These are phyloP conservation scores for Escovopsis weberi DNA, from an alignment of 2,329 filamentous ascomycete species.

Conservation along the genomic window DNA sequence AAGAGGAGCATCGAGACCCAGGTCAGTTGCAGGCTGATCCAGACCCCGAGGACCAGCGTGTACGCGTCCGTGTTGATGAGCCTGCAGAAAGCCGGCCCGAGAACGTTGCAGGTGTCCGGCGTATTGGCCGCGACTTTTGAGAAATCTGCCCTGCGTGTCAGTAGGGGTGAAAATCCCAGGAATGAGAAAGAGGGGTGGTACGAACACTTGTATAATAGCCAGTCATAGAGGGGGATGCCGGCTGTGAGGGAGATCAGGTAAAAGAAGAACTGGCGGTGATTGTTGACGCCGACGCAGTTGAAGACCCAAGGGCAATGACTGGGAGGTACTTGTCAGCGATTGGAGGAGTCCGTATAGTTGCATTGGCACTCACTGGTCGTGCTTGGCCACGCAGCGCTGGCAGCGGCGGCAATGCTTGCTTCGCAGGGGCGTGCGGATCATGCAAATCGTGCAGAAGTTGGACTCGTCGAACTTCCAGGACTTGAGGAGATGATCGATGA, in stretches of 20 bases:
- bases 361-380: slow-evolving; percentile 64
- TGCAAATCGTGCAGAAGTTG: slow-evolving; percentile 88
- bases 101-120: slow-evolving; percentile 52
- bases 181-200: slow-evolving; percentile 1
- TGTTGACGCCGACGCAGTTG: slow-evolving; percentile 92
- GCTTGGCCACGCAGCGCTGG: slow-evolving; percentile 83
- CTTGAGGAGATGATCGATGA: slow-evolving; percentile 74
- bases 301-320: slow-evolving; percentile 97
- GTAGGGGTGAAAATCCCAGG: neutral
- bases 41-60: slow-evolving; percentile 63
- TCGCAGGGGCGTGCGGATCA: slow-evolving; percentile 81
- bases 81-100: slow-evolving; percentile 61
- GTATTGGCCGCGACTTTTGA: slow-evolving; percentile 24
- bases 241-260: slow-evolving; percentile 69
- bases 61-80: slow-evolving; percentile 71
- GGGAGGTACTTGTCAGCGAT: slow-evolving; percentile 10
- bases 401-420: slow-evolving; percentile 95
- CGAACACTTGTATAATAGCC: slow-evolving; percentile 59
- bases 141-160: neutral
- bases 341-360: no score
- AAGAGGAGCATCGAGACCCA: slow-evolving; percentile 97
- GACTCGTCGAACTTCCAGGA: slow-evolving; percentile 84
- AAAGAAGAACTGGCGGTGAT: slow-evolving; percentile 87
- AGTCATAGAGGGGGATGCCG: slow-evolving; percentile 59
- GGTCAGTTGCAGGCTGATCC: slow-evolving; percentile 71